Conservation (phyloP, 345 rosid genomes). For the Boechera stricta region DNA sequence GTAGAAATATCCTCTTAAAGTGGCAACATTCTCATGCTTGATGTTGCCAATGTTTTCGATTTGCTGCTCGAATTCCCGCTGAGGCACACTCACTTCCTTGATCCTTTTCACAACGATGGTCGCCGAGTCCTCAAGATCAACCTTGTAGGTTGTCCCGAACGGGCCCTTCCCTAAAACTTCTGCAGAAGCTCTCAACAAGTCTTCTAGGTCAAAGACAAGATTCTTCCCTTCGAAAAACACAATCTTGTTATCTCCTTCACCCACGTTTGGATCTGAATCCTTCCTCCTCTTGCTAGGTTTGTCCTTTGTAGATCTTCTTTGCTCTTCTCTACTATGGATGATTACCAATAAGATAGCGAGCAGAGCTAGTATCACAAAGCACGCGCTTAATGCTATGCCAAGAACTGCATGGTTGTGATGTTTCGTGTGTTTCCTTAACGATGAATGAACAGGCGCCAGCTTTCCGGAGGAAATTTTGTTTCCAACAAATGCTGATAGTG, state of each 20-base stretch:
- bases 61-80: slow-evolving; percentile 90
- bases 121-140: slow-evolving; percentile 77
- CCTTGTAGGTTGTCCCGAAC: slow-evolving; percentile 88
- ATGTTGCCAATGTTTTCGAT: slow-evolving; percentile 75
- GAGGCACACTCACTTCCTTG: slow-evolving; percentile 74
- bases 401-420: slow-evolving; percentile 61
- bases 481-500: slow-evolving; percentile 63
- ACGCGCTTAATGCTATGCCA: slow-evolving; percentile 59
- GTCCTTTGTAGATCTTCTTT: slow-evolving; percentile 49
- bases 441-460: slow-evolving; percentile 48
- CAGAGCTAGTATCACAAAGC: slow-evolving; percentile 51
- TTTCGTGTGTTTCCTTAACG: slow-evolving; percentile 47
- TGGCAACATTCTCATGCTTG: slow-evolving; percentile 80
- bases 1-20: slow-evolving; percentile 78
- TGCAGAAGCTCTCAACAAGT: slow-evolving; percentile 93
- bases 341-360: slow-evolving; percentile 52
- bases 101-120: slow-evolving; percentile 93
- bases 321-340: slow-evolving; percentile 46
- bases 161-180: slow-evolving; percentile 95
- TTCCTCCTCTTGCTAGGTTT: slow-evolving; percentile 55
- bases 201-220: slow-evolving; percentile 83
- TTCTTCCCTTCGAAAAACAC: slow-evolving; percentile 88
- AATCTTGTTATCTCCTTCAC: slow-evolving; percentile 63
- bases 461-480: slow-evolving; percentile 56
- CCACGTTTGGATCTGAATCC: slow-evolving; percentile 53